Percentiles rank a stretch among this genome's conserved stretches.
phyloP scores from a whole-genome alignment of 1,139 yeast species.

The Taiozyma onychis region DNA sequence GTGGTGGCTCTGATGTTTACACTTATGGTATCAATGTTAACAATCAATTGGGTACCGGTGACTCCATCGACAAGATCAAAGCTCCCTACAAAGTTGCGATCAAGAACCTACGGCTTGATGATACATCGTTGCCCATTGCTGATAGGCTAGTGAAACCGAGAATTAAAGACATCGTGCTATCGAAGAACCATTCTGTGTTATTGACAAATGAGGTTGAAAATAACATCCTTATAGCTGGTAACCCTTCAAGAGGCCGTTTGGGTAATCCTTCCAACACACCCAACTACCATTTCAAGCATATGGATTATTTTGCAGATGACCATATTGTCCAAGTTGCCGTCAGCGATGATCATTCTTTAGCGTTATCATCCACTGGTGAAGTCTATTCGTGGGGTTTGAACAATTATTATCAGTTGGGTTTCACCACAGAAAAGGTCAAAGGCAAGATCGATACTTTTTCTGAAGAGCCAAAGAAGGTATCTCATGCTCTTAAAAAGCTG shows the following conservation, averaged over 20 bases:
- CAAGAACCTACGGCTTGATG: conserved; percentile 23
- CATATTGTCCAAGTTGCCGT: conserved; percentile 40
- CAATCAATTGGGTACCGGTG: conserved; percentile 65
- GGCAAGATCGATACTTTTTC: conserved; percentile 26
- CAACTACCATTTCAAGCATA: conserved; percentile 34
- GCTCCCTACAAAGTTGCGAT: conserved; percentile 29
- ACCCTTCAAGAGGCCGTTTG: conserved; percentile 65
- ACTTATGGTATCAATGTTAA: conserved; percentile 65
- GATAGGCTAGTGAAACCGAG: conserved; percentile 36
- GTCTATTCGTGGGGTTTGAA: conserved; percentile 81
- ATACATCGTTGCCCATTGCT: conserved; percentile 23
- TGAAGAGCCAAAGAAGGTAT: conserved; percentile 43
- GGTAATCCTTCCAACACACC: conserved; percentile 46
- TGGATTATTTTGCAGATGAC: conserved; percentile 31
- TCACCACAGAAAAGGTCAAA: conserved; percentile 31
- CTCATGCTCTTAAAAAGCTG: conserved; percentile 37
- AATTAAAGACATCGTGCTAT: conserved; percentile 33
- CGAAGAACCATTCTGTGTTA: conserved; percentile 63
- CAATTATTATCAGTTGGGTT: conserved; percentile 60
- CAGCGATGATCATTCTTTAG: conserved; percentile 65
- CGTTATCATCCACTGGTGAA: conserved; percentile 44
- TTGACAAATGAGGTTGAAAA: conserved; percentile 45
- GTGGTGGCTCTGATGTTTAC: conserved; percentile 58
- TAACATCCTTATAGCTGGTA: conserved; percentile 56
- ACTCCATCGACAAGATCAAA: conserved; percentile 47